Evolutionary conservation across 2,329 filamentous ascomycete genomes (phyloP).

Genomic region (Amphichorda felina): DNA sequence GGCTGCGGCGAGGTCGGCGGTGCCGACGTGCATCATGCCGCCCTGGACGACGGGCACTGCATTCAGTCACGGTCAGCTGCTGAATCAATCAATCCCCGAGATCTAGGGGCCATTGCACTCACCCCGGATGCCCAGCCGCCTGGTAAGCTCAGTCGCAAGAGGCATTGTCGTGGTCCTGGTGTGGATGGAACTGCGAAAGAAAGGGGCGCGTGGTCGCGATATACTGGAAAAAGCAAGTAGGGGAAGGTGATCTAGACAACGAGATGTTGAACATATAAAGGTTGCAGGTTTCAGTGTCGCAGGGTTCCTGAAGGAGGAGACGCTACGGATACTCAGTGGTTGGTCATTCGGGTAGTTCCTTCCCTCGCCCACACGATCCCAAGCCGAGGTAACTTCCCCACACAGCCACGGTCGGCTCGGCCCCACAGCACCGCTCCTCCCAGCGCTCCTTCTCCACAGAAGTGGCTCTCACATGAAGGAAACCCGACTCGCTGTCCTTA

Average conservation of each 20-base stretch:
- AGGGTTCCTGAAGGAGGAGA: too few relatives aligned
- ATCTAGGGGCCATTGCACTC: conserved; percentile 3
- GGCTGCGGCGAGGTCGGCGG: conserved; percentile 64
- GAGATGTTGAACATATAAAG: too few relatives aligned
- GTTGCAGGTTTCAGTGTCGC: too few relatives aligned
- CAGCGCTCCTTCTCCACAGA: conserved; percentile 47
- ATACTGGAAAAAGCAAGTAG: not conserved
- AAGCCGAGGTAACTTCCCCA: conserved; percentile 2
- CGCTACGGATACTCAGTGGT: too few relatives aligned
- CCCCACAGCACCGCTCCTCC: not conserved
- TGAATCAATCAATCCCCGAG: not conserved
- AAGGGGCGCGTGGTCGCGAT: too few relatives aligned
- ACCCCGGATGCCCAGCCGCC: conserved; percentile 43
- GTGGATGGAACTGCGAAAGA: too few relatives aligned
- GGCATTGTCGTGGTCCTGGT: conserved; percentile 29
- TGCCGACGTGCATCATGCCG: conserved; percentile 80
- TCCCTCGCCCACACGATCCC: too few relatives aligned
- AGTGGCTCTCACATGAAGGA: not conserved
- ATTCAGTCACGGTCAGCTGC: not conserved
- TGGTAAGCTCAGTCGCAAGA: conserved; percentile 45
- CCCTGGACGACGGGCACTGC: conserved; percentile 73
- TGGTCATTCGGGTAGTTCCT: too few relatives aligned
- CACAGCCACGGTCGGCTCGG: conserved; percentile 1
- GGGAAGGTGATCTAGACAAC: too few relatives aligned
- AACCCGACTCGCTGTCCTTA: too few relatives aligned